Base-by-base conservation (phyloP, 1,284 basidiomycete genomes). In the Cerioporus squamosus region DNA sequence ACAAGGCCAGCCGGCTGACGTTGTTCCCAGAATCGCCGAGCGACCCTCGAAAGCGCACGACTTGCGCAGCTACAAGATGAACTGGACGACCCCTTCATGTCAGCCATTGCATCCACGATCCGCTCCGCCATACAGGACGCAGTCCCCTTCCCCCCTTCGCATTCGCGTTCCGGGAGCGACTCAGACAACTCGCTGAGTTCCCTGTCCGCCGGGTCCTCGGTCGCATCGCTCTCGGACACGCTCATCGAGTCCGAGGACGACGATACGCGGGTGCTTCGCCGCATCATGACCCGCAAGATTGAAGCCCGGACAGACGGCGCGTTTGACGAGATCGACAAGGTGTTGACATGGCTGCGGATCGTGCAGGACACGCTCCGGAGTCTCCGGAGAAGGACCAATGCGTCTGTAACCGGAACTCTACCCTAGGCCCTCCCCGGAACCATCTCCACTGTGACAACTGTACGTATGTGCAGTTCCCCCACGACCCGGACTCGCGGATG, bases 301-400 rank as follows among this genome's bases (percentile, higher is more conserved):
- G 81, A 85, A 24, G 79, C 81, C 14, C 77, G 82, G 29, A 75
- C 81, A 3, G 79, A 80, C 24, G 82, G 80, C 26, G 81, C 88
- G 44, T 80, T 85, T 70, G 87, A 89, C 63, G 80, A 90, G 71
- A 75, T 89, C 44, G 85, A 89, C 60, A 82, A 80, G 64, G 77
- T 79, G 43, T 75, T 77, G 23, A 72, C 73, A 2, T 90, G 89
- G 86, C 69, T 88, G 31, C 77, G 80, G 44, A 81, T 88, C 55
- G 81, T 90, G 58, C 85, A 82, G 65, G 85, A 84, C 53, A 82
- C 83, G 42, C 76, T 88, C 31, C 77, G 80, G 44, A 81, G 81
- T 52, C 78, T 88, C 44, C 83, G 83, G 68, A 74, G 78, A 59
- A 75, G 79, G 60, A 77, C 81, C 42, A 79, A 79, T 59, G 42